Evolutionary conservation across 2,329 filamentous ascomycete genomes (phyloP).

Genomic region (Ceratocystis smalleyi): DNA sequence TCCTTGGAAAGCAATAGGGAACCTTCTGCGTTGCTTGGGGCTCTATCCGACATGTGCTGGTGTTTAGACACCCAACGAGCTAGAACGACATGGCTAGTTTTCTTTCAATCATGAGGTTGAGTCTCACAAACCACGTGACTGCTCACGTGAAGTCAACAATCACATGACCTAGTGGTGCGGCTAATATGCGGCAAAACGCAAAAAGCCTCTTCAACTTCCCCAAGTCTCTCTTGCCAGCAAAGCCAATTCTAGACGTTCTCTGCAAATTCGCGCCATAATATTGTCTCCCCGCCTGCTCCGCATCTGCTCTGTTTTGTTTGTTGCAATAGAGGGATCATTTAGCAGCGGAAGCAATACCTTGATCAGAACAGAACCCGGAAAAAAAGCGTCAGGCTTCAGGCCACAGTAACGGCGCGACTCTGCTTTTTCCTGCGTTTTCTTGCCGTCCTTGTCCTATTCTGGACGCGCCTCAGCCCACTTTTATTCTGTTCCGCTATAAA

Average conservation of each 20-base stretch:
- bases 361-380: not conserved
- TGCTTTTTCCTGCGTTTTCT: not conserved
- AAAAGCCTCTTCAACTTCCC: not conserved
- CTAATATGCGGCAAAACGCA: not conserved
- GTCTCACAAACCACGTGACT: constrained; percentile 4
- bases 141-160: not conserved
- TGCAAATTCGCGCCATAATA: not conserved
- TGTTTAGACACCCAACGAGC: too few species aligned
- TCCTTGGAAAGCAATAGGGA: too few species aligned
- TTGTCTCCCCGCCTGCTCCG: not conserved
- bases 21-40: too few species aligned
- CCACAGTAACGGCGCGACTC: not conserved
- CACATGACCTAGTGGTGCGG: not conserved
- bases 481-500: not conserved
- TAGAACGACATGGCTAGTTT: too few species aligned
- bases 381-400: not conserved
- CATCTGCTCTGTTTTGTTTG: not conserved
- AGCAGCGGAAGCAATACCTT: not conserved
- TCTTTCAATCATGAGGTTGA: not conserved
- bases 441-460: not conserved
- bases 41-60: too few species aligned
- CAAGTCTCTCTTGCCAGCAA: not conserved
- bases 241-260: not conserved
- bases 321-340: not conserved
- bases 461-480: constrained; percentile 3